Evolutionary conservation across 306 rosid genomes (phyloP), one percentile per base, ranked within the genome.

Genomic region (Vigna hirtella): DNA sequence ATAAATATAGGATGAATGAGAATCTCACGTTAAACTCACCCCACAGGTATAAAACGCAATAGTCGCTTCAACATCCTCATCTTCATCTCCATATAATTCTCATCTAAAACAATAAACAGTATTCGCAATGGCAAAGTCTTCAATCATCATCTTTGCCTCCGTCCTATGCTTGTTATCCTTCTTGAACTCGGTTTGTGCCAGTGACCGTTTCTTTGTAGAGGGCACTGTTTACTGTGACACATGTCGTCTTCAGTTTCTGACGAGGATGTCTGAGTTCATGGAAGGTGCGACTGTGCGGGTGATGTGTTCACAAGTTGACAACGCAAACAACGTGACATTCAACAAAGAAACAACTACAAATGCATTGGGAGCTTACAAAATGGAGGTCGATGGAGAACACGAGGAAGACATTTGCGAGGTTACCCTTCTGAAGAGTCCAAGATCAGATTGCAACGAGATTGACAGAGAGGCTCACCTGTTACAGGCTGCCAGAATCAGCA

Each of bases 211-310:
- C 72, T n/a, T 6, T 9, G 92, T 94, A 0, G 88, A 88, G 64
- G 98, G 98, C 16, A 5, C 42, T 0, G 95, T 94, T 20, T 94
- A 88, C 53, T 94, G 98, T 10, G 98, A 94, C 83, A 92, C 92
- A 1, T 94, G 98, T 43, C 98, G 97, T 10, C 10, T 70, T 24
- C 95, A 86, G 57, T 90, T 92, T 80, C 15, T 87, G 2, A 92
- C 97, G 5, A 81, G 18, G 63, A 28, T 87, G 72, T 79, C 88
- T 38, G 66, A 72, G 55, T 16, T 26, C 82, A 24, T 92, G 0
- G 62, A 5, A 90, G 97, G 86, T 24, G 97, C 97, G 28, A 83
- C 65, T 2, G 90, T 94, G 16, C 34, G 73, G 1, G 53, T 94
- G 64, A 85, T 78, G 49, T 94, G 98, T 86, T 81, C 51, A 58